Evolutionary conservation across 106 monocot genomes (phyloP), one percentile per base, ranked within the genome.

Genomic region (Hemerocallis citrina): DNA sequence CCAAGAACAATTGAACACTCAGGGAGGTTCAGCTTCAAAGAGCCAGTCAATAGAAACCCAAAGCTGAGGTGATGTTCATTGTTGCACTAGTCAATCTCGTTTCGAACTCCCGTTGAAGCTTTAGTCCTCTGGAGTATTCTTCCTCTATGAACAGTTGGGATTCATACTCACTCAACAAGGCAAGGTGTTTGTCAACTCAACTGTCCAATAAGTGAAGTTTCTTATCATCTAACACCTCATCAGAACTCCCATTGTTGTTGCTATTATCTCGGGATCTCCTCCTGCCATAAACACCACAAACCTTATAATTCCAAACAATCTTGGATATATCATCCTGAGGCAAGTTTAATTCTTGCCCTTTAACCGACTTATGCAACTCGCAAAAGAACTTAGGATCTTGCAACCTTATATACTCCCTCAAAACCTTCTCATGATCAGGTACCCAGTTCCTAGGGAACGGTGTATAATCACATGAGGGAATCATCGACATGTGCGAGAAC

Each of bases 391-490:
- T 90, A 3, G 96, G 96, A 57, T 87, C 84, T 68, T 91, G 90
- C 63, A 96, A 58, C 42, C 54, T 90, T 35, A 91, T 75, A 64
- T 86, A 87, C 19, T 96, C 96, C 1, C 57, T 63, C 55, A 96
- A 61, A 7, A 87, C 43, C 16, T 37, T 47, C 52, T 83, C 96
- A 70, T 91, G 90, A 13, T 77, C 67, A 21, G 96, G 96, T 19
- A 72, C 54, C 96, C 96, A 96, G 44, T 86, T 87, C 61, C 84
- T 74, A 29, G 90, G 90, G 39, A 96, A 84, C 35, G 91, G 96
- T 14, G 84, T 81, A 63, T 96, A 91, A 75, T 96, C 87, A 49
- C 96, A 96, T 6, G 90, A 77, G n/a, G 96, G 96, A 59, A 96
- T 88, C 40, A 59, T 34, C 24, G 90, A 81, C 91, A 96, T 87